A percentile compares a stretch with the other conserved stretches of the same genome.
Conservation (phyloP, 345 rosid genomes). For the Boechera divaricarpa region DNA sequence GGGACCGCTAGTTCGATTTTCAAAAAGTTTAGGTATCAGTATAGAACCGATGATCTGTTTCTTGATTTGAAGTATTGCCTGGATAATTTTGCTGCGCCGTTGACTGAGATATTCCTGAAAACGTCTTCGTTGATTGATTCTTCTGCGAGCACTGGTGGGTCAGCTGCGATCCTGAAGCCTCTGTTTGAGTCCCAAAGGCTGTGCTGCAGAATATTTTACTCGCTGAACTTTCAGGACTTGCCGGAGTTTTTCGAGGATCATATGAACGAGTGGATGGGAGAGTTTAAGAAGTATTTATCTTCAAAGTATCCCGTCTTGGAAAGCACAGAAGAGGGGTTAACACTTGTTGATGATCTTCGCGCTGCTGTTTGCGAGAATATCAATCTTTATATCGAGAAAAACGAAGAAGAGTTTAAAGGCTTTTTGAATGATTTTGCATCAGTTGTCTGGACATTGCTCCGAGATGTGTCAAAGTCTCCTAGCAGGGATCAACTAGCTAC, state of each 20-base stretch:
- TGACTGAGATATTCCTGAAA: slow-evolving; percentile 66
- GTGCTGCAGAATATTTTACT: slow-evolving; percentile 87
- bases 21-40: slow-evolving; percentile 83
- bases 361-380: slow-evolving; percentile 95
- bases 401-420: slow-evolving; percentile 86
- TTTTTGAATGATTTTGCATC: slow-evolving; percentile 74
- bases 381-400: slow-evolving; percentile 92
- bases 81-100: slow-evolving; percentile 71
- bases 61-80: slow-evolving; percentile 85
- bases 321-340: slow-evolving; percentile 55
- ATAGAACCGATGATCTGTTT: slow-evolving; percentile 77
- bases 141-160: slow-evolving; percentile 52
- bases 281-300: slow-evolving; percentile 77
- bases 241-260: slow-evolving; percentile 98
- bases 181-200: slow-evolving; percentile 84
- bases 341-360: slow-evolving; percentile 72
- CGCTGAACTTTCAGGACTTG: slow-evolving; percentile 86
- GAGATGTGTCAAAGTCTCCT: slow-evolving; percentile 70
- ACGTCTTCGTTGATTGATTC: slow-evolving; percentile 73
- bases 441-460: slow-evolving; percentile 89
- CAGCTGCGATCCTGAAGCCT: slow-evolving; percentile 57
- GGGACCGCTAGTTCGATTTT: slow-evolving; percentile 92
- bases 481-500: slow-evolving; percentile 82
- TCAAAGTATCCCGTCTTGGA: slow-evolving; percentile 67
- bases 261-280: slow-evolving; percentile 92